phyloP scores from a whole-genome alignment of 2,329 filamentous ascomycete species.

The Botrytis pseudocinerea region DNA sequence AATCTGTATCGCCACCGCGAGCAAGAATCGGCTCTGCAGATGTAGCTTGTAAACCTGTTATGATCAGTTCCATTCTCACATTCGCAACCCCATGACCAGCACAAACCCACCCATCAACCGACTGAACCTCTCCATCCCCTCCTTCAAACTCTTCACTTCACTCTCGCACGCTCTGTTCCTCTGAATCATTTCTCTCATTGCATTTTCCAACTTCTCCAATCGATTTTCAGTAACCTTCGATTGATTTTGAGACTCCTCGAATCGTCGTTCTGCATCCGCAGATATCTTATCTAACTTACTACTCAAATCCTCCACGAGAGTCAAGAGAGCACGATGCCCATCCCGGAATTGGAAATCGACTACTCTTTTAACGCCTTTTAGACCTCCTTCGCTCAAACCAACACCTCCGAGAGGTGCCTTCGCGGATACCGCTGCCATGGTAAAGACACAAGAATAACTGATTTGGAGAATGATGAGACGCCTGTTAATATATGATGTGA shows the following conservation, averaged over 20 bases:
- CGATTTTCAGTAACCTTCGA: conserved; percentile 5
- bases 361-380: background rate
- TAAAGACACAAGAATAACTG: background rate
- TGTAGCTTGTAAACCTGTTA: background rate
- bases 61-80: background rate
- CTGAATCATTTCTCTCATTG: background rate
- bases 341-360: conserved; percentile 11
- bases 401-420: background rate
- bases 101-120: background rate
- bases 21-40: too few species aligned
- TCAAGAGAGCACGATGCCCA: conserved; percentile 5
- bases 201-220: conserved; percentile 3
- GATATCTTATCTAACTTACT: background rate
- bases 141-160: background rate
- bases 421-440: background rate
- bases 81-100: background rate
- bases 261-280: background rate
- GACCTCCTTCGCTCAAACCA: conserved; percentile 4
- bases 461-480: background rate
- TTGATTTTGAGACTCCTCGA: conserved; percentile 3
- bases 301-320: background rate
- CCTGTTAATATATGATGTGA: background rate
- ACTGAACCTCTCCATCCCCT: background rate
- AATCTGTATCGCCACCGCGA: background rate
- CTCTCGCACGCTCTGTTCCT: background rate